Conservation (phyloP, 495 filamentous ascomycete genomes). For the Hypomontagnella submonticulosa region DNA sequence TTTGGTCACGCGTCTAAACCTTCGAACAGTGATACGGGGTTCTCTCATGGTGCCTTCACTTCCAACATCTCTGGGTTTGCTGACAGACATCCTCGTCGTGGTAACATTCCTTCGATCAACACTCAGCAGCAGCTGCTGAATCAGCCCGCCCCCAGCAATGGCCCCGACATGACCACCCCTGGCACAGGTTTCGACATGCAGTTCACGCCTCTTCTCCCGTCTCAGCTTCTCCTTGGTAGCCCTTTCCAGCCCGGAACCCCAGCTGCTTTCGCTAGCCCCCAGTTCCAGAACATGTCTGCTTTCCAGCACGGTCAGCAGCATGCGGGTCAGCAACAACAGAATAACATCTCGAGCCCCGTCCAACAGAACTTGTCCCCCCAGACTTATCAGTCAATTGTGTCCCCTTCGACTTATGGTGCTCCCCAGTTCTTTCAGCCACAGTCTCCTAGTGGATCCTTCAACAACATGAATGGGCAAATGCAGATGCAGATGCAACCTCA, state of each 20-base stretch:
- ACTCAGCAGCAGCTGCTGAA: slow-evolving; percentile 70
- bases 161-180: slow-evolving; percentile 83
- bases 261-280: slow-evolving; percentile 86
- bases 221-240: slow-evolving; percentile 92
- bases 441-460: slow-evolving; percentile 83
- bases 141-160: slow-evolving; percentile 52
- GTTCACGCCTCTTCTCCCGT: slow-evolving; percentile 94
- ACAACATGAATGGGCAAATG: slow-evolving; percentile 69
- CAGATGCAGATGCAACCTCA: slow-evolving; percentile 63
- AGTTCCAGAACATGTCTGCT: slow-evolving; percentile 83
- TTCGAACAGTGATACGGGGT: slow-evolving; percentile 83
- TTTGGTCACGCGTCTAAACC: slow-evolving; percentile 77
- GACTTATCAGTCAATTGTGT: slow-evolving; percentile 80
- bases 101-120: slow-evolving; percentile 93
- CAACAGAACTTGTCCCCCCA: slow-evolving; percentile 72
- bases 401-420: slow-evolving; percentile 76
- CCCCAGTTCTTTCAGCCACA: slow-evolving; percentile 83
- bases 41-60: slow-evolving; percentile 89
- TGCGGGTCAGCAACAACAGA: slow-evolving; percentile 68
- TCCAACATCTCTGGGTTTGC: slow-evolving; percentile 83
- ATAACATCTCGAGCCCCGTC: slow-evolving; percentile 59
- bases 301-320: slow-evolving; percentile 77
- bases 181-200: slow-evolving; percentile 96
- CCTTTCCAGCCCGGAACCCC: slow-evolving; percentile 97
- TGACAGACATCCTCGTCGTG: slow-evolving; percentile 81